Percentiles rank a stretch among this genome's conserved stretches.
Evolutionary conservation across 177 flowering plant species (phyloP).

Genomic region (Vitis hybrid): DNA sequence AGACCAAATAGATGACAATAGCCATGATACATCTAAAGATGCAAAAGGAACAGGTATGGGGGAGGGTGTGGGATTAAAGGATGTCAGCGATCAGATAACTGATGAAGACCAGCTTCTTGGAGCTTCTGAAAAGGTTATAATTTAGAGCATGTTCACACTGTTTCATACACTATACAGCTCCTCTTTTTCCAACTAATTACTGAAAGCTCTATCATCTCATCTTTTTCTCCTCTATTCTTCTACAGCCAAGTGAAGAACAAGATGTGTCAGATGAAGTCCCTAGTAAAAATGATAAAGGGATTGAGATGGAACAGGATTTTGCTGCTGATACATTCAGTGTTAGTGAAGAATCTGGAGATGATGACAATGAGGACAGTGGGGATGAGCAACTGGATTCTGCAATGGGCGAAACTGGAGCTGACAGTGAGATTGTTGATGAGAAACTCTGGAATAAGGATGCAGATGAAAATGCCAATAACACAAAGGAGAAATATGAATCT

Average conservation of each 20-base stretch:
- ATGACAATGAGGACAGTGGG: conserved; percentile 41
- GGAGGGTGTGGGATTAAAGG: conserved; percentile 82
- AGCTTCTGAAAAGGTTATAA: conserved; percentile 55
- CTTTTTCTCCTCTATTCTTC: conserved; percentile 5
- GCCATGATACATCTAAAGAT: conserved; percentile 42
- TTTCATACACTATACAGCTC: neutral
- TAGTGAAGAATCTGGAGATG: conserved; percentile 78
- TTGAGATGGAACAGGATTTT: conserved; percentile 90
- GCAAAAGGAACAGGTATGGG: conserved; percentile 96
- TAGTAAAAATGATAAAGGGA: conserved; percentile 65
- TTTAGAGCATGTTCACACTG: neutral
- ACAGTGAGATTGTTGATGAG: conserved; percentile 64
- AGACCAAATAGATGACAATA: conserved; percentile 40
- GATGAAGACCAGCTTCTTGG: conserved; percentile 96
- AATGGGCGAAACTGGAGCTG: conserved; percentile 70
- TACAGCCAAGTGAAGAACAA: conserved; percentile 50
- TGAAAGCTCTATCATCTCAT: neutral
- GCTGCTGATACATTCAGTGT: conserved; percentile 59
- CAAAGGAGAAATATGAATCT: conserved; percentile 64
- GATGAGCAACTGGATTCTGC: conserved; percentile 64
- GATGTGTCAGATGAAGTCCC: conserved; percentile 48
- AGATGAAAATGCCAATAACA: conserved; percentile 38
- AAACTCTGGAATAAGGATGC: conserved; percentile 65
- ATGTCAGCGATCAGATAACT: conserved; percentile 84
- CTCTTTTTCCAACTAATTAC: neutral